Conservation (phyloP, 2,329 filamentous ascomycete genomes). For the Fusarium cyanostomum region DNA sequence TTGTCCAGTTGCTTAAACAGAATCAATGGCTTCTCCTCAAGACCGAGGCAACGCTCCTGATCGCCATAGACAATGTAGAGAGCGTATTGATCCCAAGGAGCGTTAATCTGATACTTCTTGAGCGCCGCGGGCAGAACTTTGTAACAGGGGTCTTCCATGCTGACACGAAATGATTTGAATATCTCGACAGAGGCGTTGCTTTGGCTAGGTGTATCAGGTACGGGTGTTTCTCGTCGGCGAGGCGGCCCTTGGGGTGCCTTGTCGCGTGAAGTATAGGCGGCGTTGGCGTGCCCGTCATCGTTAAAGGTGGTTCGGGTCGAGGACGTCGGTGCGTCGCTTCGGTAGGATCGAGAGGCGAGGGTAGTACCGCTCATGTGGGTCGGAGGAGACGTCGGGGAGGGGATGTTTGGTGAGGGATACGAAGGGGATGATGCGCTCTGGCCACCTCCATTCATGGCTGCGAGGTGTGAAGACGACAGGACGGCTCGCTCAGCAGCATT, state of each 20-base stretch:
- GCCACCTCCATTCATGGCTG: conserved; percentile 72
- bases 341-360: conserved; percentile 69
- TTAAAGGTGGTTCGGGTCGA: conserved; percentile 66
- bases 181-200: conserved; percentile 82
- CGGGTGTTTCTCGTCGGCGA: conserved; percentile 69
- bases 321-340: conserved; percentile 63
- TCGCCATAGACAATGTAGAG: conserved; percentile 99
- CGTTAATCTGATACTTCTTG: conserved; percentile 98
- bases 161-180: conserved; percentile 98
- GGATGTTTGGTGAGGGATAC: conserved; percentile 72
- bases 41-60: conserved; percentile 89
- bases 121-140: conserved; percentile 95
- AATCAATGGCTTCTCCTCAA: conserved; percentile 94
- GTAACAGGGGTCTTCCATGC: conserved; percentile 97
- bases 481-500: conserved; percentile 74
- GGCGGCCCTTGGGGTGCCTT: conserved; percentile 52
- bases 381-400: conserved; percentile 75
- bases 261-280: conserved; percentile 44
- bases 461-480: conserved; percentile 73
- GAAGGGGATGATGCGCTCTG: conserved; percentile 64
- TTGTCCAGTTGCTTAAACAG: conserved; percentile 97
- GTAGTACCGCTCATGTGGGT: conserved; percentile 63
- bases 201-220: conserved; percentile 67
- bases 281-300: conserved; percentile 55
- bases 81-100: conserved; percentile 96